Evolutionary conservation across 495 filamentous ascomycete species (phyloP), one percentile per base, ranked within the genome.

Genomic region (Bathelium albidoporum): DNA sequence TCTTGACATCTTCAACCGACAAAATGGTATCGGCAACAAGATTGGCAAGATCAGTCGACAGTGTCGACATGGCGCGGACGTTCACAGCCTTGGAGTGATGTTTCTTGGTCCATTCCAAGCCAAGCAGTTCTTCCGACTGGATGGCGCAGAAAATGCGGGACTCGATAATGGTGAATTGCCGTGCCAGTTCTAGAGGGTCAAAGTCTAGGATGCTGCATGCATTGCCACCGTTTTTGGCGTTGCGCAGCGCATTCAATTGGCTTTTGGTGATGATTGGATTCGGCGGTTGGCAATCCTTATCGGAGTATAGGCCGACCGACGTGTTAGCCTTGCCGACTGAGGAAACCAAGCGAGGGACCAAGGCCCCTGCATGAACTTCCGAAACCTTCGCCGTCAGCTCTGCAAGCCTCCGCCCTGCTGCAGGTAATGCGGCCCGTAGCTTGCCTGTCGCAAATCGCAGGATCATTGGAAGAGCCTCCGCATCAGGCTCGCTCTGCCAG

Each of bases 1-100:
- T 95, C 80, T 97, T 97, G 14, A 86, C 85, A 74, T 97, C 95
- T 59, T 90, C 83, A 31, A 87, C 79, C 60, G 87, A 83, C 16
- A 99, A 83, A 67, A 97, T 96, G 1, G 88, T 95, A 73, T 97
- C 95, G n/a, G 90, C 90, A 24, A 99, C 95, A 26, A 97, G 79
- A 71, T 96, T 91, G 11, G 92, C 88, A 29, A 97, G 78, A 62
- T 96, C 91, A 0, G 89, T 97, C 0, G 94, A 95, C 58, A 97
- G 78, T 1, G 87, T 85, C 4, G 93, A 95, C 91, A 97, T 96
- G 18, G 90, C 88, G 66, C 92, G 88, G 22, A 97, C 94, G 68
- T 97, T 96, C n/a, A 88, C 84, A 2, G 95, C 89, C 64, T 88
- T 81, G 4, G 83, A 86, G 18, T 85, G 88, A 0, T 81, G 81